phyloP scores from a whole-genome alignment of 2,329 filamentous ascomycete species.

The Apiospora phragmitis region DNA sequence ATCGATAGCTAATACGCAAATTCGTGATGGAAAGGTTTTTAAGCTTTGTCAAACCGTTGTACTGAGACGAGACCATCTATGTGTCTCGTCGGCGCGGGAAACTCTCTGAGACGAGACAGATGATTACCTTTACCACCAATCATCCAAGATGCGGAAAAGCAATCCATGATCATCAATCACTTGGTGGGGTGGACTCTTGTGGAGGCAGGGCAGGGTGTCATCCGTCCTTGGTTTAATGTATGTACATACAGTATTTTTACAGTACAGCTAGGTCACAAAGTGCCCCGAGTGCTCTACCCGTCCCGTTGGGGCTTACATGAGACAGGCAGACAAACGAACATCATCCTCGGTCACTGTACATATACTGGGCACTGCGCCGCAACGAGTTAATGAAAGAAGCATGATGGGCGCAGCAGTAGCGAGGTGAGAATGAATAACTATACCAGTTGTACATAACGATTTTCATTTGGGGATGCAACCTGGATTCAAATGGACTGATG shows the following conservation, averaged over 20 bases:
- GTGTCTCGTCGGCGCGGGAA: conserved; percentile 3
- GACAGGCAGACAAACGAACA: background rate
- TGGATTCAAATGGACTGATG: background rate
- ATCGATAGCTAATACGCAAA: background rate
- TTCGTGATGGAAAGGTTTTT: background rate
- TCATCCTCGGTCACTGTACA: background rate
- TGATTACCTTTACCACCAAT: background rate
- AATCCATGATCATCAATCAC: background rate
- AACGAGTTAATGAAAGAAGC: background rate
- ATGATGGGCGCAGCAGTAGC: background rate
- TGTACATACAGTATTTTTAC: too few relatives aligned
- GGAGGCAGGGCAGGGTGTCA: background rate
- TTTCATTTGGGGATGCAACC: background rate
- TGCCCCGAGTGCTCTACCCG: conserved; percentile 3
- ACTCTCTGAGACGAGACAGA: background rate
- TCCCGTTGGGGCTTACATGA: conserved; percentile 1
- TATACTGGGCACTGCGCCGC: background rate
- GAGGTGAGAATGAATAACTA: background rate
- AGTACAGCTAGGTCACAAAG: background rate
- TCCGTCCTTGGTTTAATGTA: too few relatives aligned
- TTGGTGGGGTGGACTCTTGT: background rate
- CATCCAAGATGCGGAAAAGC: background rate
- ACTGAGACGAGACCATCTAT: conserved; percentile 1
- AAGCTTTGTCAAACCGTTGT: conserved; percentile 2
- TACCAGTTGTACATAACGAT: background rate